Base-by-base conservation (phyloP, 2,329 filamentous ascomycete genomes). In the Grosmannia penicillata region DNA sequence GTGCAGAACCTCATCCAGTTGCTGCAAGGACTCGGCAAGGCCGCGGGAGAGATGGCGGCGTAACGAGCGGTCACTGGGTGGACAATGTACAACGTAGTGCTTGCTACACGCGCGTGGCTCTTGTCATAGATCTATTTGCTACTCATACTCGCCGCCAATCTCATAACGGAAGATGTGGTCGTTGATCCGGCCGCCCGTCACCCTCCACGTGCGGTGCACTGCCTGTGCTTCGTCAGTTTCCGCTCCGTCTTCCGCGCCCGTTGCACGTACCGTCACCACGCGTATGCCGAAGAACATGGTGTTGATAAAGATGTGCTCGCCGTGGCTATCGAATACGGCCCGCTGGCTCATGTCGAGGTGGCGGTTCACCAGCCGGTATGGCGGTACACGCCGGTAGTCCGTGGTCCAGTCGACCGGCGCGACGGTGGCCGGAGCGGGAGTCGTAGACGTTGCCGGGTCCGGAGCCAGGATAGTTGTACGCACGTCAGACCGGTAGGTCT, bases 1-100 rank as follows among this genome's bases (percentile, higher is more conserved):
- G 75, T 82, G 2, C 76, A 80, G 47, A 82, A 82, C 43, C 52
- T 83, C 34, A 68, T 75, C 33, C 65, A 73, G 33, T 55, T 83
- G 46, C 68, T 83, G 48, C 67, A 67, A 44, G 73, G 76, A 45
- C 53, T 82, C 37, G 68, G 69, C 4, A 61, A 63, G 46, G 68
- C 68, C 4, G 65, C 68, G 1, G 37, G 33, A 26, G 24, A 35
- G 22, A 24, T 33, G 32, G 31, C n/a, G n/a, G n/a, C n/a, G n/a
- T n/a, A n/a, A n/a, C n/a, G n/a, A n/a, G n/a, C n/a, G n/a, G n/a
- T n/a, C n/a, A n/a, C n/a, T n/a, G n/a, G n/a, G n/a, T n/a, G n/a
- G 4, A 23, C 15, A 19, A 21, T 33, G 32, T 32, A n/a, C n/a
- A n/a, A n/a, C n/a, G n/a, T n/a, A n/a, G n/a, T n/a, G n/a, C n/a